Base-by-base conservation (phyloP, 2,329 filamentous ascomycete species). In the Stemphylium vesicarium region DNA sequence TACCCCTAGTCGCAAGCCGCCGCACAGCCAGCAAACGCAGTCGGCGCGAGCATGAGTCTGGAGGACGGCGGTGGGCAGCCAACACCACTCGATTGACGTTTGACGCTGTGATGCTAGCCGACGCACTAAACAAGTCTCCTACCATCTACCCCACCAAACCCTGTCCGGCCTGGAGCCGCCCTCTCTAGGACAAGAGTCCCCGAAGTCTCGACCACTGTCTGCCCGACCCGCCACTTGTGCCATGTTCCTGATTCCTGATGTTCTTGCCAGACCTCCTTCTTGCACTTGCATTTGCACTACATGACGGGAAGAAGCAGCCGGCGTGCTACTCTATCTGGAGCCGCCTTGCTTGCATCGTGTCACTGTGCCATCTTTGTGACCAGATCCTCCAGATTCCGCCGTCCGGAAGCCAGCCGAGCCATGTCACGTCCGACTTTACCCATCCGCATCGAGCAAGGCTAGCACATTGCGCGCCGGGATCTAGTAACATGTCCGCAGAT, bases 361-460 rank as follows among this genome's bases (percentile, higher is more conserved):
- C 22, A 24, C 22, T 6, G 6, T 24, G 22, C 22, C 22, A 24
- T 24, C 22, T 29, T n/a, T 26, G 53, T 60, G 47, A 49, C 37
- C 49, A 50, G 15, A 42, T 6, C 4, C 22, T 24, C 22, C 22
- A 24, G 22, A 24, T 24, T 24, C 22, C 22, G 22, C 22, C 22
- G 31, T 50, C 48, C 61, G 61, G 61, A 24, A 57, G 41, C 49
- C 38, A 52, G 56, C 60, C 62, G 60, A 64, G 53, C 57, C 35
- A 43, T 52, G 53, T 37, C 56, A 59, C 43, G 57, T 49, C 39
- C 57, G 49, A 44, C 52, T 35, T 32, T 37, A 57, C 41, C 32
- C 37, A 10, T 9, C 47, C 47, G 35, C 16, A 44, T 48, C 29
- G 20, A 47, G 51, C 24, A 22, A 50, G 41, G 48, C 39, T 20